These are phyloP conservation scores for Solanum bukasovii DNA, from an alignment of 257 asterid species.

Conservation along the genomic window DNA sequence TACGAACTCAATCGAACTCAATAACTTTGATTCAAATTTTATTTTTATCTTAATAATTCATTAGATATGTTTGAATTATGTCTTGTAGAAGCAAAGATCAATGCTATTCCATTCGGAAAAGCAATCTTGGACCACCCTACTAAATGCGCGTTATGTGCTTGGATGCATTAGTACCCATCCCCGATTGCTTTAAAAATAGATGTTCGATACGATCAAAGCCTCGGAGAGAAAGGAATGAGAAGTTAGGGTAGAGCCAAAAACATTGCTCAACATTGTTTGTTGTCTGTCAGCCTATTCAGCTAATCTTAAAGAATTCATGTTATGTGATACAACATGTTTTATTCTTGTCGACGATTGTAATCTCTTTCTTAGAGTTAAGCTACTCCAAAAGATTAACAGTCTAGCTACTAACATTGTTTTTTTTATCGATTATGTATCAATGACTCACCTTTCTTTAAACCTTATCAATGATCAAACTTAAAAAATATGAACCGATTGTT, in stretches of 20 bases:
- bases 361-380: not conserved
- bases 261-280: not conserved
- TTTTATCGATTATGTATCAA: not conserved
- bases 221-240: not conserved
- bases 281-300: too few relatives aligned
- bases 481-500: not conserved
- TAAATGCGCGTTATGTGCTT: not conserved
- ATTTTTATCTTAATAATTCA: not conserved
- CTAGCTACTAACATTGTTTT: not conserved
- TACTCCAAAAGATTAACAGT: not conserved
- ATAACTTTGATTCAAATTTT: not conserved
- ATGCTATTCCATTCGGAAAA: not conserved
- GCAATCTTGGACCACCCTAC: not conserved
- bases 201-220: too few relatives aligned
- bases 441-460: not conserved
- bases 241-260: not conserved
- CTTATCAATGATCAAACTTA: not conserved
- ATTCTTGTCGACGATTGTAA: not conserved
- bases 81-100: too few relatives aligned
- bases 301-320: not conserved
- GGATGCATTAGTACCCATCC: not conserved
- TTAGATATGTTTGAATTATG: too few relatives aligned
- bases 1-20: fast-evolving
- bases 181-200: not conserved
- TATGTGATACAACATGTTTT: too few relatives aligned